Evolutionary conservation across 495 filamentous ascomycete genomes (phyloP), one percentile per base, ranked within the genome.

Genomic region (Sphaerosporella brunnea): DNA sequence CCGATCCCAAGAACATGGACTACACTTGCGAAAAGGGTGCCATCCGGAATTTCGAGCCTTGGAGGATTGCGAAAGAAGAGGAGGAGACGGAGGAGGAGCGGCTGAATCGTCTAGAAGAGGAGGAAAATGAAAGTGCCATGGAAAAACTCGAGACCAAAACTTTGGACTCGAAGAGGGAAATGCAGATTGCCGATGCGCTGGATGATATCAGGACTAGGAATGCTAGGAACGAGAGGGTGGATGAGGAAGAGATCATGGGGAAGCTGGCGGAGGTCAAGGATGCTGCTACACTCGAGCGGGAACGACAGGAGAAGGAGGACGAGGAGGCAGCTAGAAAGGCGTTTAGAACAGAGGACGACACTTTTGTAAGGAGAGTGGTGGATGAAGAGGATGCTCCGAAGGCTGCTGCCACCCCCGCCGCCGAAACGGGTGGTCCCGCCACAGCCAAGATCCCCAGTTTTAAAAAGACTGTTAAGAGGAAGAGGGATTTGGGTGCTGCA

Each of bases 161-260:
- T 48, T 65, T 78, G 23, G 92, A 99, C 63, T 84, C 85, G n/a
- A 93, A 90, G 69, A 69, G 80, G 47, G 92, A 96, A 67, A 96
- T 99, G 92, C 81, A 78, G 40, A 81, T 96, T 54, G 92, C 92
- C 26, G 92, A 99, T 68, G 84, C 84, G 24, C 65, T 99, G 52
- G 92, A 99, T 64, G 86, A 96, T 66, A 95, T 96, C 38, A 69
- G 90, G 48, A 84, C 77, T 32, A 65, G 88, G 54, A 99, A 96
- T 68, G 92, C 90, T 15, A 70, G 84, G 53, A 73, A 86, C 20
- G 82, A 87, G 64, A 69, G 79, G 54, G 78, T 75, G 45, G 76
- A 80, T 45, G 68, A 74, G 49, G 77, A 76, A 1, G 70, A 68
- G 4, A 67, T 68, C 38, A 68, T 61, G 57, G 65, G 67, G 5